These are phyloP conservation scores for Ophiostoma novo-ulmi DNA, from an alignment of 2,329 filamentous ascomycete species.

Conservation along the genomic window DNA sequence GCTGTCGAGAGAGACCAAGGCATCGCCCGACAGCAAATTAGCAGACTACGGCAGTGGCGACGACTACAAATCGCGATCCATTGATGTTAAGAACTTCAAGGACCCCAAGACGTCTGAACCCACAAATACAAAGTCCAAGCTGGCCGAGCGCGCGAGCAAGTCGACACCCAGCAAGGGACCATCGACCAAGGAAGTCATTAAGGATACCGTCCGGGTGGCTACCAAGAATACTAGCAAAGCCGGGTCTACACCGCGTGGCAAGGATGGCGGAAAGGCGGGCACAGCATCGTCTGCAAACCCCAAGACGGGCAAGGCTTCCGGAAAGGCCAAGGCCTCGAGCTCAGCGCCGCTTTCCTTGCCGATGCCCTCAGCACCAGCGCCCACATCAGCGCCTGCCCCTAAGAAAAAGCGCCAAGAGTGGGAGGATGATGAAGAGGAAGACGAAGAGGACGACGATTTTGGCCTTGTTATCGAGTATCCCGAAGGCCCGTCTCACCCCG, in stretches of 20 bases:
- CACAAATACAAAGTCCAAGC: conserved; percentile 15
- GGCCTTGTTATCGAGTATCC: conserved; percentile 58
- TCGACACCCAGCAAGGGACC: not conserved
- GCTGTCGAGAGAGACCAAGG: conserved; percentile 24
- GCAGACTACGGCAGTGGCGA: not conserved
- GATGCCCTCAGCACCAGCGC: conserved; percentile 26
- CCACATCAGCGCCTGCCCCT: conserved; percentile 26
- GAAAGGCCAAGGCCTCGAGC: conserved; percentile 16
- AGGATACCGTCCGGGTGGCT: not conserved
- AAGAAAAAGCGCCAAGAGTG: conserved; percentile 35
- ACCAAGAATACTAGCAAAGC: conserved; percentile 10
- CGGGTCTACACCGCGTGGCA: not conserved
- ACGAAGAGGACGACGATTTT: conserved; percentile 53
- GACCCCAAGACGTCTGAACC: conserved; percentile 4
- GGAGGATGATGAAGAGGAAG: conserved; percentile 44
- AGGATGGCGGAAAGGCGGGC: not conserved
- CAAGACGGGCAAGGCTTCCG: conserved; percentile 15
- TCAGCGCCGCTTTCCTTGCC: conserved; percentile 18
- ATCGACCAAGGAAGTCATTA: not conserved
- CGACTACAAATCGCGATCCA: conserved; percentile 18
- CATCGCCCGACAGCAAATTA: conserved; percentile 20
- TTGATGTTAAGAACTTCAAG: conserved; percentile 17
- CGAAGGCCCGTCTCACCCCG: conserved; percentile 38
- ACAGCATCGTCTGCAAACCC: not conserved
- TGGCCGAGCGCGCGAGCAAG: conserved; percentile 25